Evolutionary conservation across 23 red algal species (phyloP).

Genomic region (Gracilaria gracilis): DNA sequence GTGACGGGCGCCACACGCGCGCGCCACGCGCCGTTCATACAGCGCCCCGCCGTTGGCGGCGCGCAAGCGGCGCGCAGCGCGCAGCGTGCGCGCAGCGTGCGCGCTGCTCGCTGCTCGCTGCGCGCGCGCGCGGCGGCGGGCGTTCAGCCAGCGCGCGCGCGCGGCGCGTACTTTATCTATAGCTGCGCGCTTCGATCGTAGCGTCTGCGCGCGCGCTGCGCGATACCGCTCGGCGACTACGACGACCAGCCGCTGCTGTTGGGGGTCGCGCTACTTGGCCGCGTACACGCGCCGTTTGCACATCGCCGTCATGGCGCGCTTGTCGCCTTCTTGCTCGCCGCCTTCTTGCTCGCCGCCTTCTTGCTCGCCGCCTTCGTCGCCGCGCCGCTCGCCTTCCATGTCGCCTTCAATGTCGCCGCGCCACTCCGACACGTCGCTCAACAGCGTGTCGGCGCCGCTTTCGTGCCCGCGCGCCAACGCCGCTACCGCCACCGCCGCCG

Average conservation of each 20-base stretch:
- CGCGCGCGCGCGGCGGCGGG: neutral
- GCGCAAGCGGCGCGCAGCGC: no score
- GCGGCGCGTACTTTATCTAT: no score
- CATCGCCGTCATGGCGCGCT: no score
- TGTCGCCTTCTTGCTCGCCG: no score
- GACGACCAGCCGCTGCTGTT: no score
- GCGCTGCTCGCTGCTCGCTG: no score
- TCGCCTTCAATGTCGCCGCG: neutral
- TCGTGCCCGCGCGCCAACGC: neutral
- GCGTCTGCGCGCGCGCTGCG: neutral
- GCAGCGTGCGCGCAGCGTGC: neutral
- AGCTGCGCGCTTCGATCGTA: no score
- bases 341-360: neutral
- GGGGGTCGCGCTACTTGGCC: no score
- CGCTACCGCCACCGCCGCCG: neutral
- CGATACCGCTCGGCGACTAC: neutral
- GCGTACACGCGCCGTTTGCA: no score
- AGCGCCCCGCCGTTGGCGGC: no score
- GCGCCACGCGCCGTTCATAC: neutral
- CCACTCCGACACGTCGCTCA: slow-evolving; percentile 10
- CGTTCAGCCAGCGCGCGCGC: neutral
- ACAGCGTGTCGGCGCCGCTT: neutral
- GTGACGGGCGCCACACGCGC: neutral
- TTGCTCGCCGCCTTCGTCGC: neutral
- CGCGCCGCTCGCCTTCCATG: neutral